A percentile compares a stretch with the other conserved stretches of the same genome.
phyloP scores from a whole-genome alignment of 2,329 filamentous ascomycete species.

The Pseudogymnoascus sp. region DNA sequence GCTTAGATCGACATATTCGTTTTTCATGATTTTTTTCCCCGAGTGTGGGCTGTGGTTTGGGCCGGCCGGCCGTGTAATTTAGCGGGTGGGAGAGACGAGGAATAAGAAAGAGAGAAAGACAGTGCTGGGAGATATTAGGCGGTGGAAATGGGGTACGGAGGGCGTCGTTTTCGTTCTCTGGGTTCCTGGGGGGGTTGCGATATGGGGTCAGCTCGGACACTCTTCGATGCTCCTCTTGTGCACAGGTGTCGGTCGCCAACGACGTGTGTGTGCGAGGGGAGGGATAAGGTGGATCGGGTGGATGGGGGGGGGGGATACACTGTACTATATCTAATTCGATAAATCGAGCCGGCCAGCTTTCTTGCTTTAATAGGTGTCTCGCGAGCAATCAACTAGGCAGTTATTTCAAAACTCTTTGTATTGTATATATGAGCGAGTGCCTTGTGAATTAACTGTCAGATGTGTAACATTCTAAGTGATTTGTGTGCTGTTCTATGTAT shows the following conservation, averaged over 20 bases:
- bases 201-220: slow-evolving; percentile 12
- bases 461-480: neutral
- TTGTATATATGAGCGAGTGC: neutral
- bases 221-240: slow-evolving; percentile 1
- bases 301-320: slow-evolving; percentile 16
- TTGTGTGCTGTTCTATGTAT: neutral
- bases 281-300: slow-evolving; percentile 11
- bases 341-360: slow-evolving; percentile 25
- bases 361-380: slow-evolving; percentile 9
- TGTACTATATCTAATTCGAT: slow-evolving; percentile 28
- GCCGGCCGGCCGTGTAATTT: slow-evolving; percentile 27
- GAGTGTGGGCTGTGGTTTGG: slow-evolving; percentile 11
- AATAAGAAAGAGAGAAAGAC: neutral
- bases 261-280: slow-evolving; percentile 10
- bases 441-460: slow-evolving; percentile 1
- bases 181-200: neutral
- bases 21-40: neutral
- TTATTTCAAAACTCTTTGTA: neutral
- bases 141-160: neutral
- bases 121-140: neutral
- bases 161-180: neutral
- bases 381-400: slow-evolving; percentile 8
- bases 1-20: slow-evolving; percentile 7
- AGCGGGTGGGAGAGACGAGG: slow-evolving; percentile 7
- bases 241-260: slow-evolving; percentile 18